Conservation (phyloP, 2,329 filamentous ascomycete species). For the Venturiaceae sp. region DNA sequence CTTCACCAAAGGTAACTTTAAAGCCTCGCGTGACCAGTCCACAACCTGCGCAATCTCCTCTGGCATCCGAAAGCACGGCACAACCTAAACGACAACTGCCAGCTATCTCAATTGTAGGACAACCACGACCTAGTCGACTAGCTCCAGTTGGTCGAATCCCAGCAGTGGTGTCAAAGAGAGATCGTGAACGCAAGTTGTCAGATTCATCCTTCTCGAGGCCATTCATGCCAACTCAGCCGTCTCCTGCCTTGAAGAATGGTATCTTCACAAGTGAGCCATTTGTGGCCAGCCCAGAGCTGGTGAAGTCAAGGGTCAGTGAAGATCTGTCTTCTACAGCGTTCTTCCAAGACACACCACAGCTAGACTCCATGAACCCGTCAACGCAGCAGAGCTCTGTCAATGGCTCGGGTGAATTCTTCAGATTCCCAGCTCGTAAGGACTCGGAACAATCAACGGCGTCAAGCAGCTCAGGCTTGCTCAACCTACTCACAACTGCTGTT, state of each 20-base stretch:
- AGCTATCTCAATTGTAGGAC: not conserved
- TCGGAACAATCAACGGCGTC: conserved; percentile 60
- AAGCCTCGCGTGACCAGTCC: conserved; percentile 10
- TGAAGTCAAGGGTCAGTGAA: conserved; percentile 5
- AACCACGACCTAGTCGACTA: conserved; percentile 51
- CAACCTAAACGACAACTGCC: not conserved
- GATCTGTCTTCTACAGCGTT: not conserved
- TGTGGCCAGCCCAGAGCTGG: conserved; percentile 13
- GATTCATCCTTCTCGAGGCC: conserved; percentile 79
- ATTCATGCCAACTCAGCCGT: conserved; percentile 45
- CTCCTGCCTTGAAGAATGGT: conserved; percentile 17
- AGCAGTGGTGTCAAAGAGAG: conserved; percentile 59
- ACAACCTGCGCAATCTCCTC: not conserved
- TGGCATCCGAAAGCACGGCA: not conserved
- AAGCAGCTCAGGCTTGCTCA: conserved; percentile 53
- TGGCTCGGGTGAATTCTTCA: conserved; percentile 4
- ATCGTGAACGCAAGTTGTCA: conserved; percentile 55
- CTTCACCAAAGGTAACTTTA: conserved; percentile 26
- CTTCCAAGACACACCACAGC: not conserved
- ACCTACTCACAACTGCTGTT: conserved; percentile 55
- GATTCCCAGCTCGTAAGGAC: conserved; percentile 47
- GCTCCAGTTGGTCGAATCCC: conserved; percentile 81
- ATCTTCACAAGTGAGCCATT: conserved; percentile 10
- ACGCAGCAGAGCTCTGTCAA: not conserved
- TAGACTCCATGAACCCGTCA: not conserved